Base-by-base conservation (phyloP, 768 basidiomycete genomes). In the Tricholomella constricta region DNA sequence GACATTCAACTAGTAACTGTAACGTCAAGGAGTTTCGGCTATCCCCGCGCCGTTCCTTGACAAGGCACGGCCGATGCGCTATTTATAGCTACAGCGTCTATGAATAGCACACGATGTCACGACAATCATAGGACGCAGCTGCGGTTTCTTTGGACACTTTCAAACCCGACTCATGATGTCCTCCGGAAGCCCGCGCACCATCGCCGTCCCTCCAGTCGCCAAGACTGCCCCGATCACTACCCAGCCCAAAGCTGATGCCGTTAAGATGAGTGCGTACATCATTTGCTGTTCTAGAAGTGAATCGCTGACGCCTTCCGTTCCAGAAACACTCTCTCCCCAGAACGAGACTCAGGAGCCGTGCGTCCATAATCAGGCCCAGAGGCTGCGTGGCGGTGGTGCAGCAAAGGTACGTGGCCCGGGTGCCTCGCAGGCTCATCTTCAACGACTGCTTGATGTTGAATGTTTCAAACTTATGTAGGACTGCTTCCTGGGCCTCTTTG, bases 371-470 rank as follows among this genome's bases (percentile, higher is more conserved):
- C 66, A 76, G 59, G 80, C 83, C 4, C 75, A 74, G 48, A 83
- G 86, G 54, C 65, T 89, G 44, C 83, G 88, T 51, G 88, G 88
- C 54, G 88, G 84, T 62, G 88, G 87, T 55, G 86, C 81, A 41
- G 86, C 63, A 26, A 87, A 81, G 79, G 86, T 86, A 52, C 19
- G 66, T 49, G n/a, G n/a, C n/a, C n/a, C n/a, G n/a, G n/a, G n/a
- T n/a, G n/a, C n/a, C n/a, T n/a, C n/a, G n/a, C n/a, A n/a, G n/a
- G n/a, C n/a, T n/a, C n/a, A n/a, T n/a, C n/a, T n/a, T n/a, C n/a
- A n/a, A n/a, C n/a, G n/a, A 32, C 14, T 32, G 10, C 9, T 4
- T 14, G 3, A 29, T 53, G 48, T 11, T 15, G n/a, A n/a, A 20
- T 40, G 14, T 49, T 6, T 35, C n/a, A n/a, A n/a, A n/a, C 15